phyloP scores from a whole-genome alignment of 2,329 filamentous ascomycete genomes.

The Aspergillus sp. region DNA sequence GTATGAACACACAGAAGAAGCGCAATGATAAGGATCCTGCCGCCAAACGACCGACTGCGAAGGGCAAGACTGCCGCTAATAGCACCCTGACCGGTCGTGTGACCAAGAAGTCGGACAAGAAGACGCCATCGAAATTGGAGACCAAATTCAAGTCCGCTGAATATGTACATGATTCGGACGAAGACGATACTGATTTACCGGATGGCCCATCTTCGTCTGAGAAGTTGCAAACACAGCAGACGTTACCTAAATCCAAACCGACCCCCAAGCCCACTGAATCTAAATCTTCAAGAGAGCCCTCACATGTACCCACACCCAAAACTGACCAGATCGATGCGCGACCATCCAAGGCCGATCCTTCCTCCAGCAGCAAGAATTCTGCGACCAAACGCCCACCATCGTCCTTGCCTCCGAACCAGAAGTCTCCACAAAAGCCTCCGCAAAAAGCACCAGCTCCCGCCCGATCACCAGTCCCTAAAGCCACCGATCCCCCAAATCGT shows the following conservation, averaged over 20 bases:
- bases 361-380: slow-evolving; percentile 29
- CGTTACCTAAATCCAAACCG: slow-evolving; percentile 21
- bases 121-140: slow-evolving; percentile 38
- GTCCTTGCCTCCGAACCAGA: slow-evolving; percentile 42
- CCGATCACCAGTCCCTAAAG: slow-evolving; percentile 61
- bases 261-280: slow-evolving; percentile 20
- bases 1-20: slow-evolving; percentile 33
- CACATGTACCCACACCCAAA: slow-evolving; percentile 26
- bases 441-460: slow-evolving; percentile 63
- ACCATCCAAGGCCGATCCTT: slow-evolving; percentile 25
- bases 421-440: slow-evolving; percentile 48
- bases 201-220: slow-evolving; percentile 27
- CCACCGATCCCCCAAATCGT: slow-evolving; percentile 56
- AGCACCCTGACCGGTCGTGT: slow-evolving; percentile 45
- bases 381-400: slow-evolving; percentile 36
- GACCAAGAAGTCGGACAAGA: slow-evolving; percentile 47
- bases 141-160: slow-evolving; percentile 55
- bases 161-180: slow-evolving; percentile 54
- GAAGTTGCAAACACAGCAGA: slow-evolving; percentile 17
- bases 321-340: slow-evolving; percentile 23
- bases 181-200: slow-evolving; percentile 46
- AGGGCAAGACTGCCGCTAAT: slow-evolving; percentile 52
- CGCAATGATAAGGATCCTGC: slow-evolving; percentile 42
- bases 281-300: slow-evolving; percentile 18
- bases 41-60: slow-evolving; percentile 45